Evolutionary conservation across 257 asterid species (phyloP), one percentile per base, ranked within the genome.

Genomic region (Catharanthus roseus): DNA sequence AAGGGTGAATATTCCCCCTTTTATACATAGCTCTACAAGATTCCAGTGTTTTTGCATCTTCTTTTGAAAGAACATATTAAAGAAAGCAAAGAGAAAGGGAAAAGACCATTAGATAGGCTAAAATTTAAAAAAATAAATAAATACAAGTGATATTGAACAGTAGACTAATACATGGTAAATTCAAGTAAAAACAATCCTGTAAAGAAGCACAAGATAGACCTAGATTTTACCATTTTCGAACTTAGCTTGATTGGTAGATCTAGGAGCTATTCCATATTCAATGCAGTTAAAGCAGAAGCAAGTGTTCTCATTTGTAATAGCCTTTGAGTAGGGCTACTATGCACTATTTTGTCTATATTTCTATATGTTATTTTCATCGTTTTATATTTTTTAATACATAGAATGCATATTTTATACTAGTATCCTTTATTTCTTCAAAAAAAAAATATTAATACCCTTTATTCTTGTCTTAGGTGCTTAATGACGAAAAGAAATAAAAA

Each of bases 221-320:
- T 92, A 96, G 95, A 92, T 92, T 80, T 93, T 96, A 58, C 90
- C 96, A 24, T 85, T 83, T 82, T 92, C 97, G 78, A 80, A 74
- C 51, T 64, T 57, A 26, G 96, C 86, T 74, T 53, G 86, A 76
- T 92, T 92, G 78, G 97, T 86, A 44, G 88, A 78, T 82, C 80
- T 81, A 62, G 89, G 84, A 67, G 96, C 96, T 93, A 89, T 85
- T 72, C 86, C 84, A 89, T 88, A 63, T 74, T 57, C 51, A 80
- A 78, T 28, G 93, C 85, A 15, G 84, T 89, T 81, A 92, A 83
- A 67, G 95, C 96, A 26, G 81, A 56, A 67, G 96, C 96, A 63
- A 92, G 93, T 58, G 97, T 85, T 69, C 84, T 80, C 93, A 92
- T 80, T 65, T 92, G 97, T 29, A 23, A 72, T 39, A 85, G 77